These are phyloP conservation scores for Trichoderma aggressivum DNA, from an alignment of 2,329 filamentous ascomycete species.

Conservation along the genomic window DNA sequence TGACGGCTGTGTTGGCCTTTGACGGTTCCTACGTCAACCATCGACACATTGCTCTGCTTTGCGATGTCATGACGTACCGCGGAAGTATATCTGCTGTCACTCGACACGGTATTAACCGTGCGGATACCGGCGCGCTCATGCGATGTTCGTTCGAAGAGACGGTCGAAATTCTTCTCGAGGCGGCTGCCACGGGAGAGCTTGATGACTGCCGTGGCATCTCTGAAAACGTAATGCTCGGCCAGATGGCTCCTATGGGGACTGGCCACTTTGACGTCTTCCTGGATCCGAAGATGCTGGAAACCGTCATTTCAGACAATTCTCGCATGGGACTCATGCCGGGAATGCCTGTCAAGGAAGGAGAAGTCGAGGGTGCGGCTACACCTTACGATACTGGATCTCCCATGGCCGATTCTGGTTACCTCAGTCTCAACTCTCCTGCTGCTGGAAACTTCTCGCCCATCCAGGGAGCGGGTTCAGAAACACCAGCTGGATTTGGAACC, in stretches of 20 bases:
- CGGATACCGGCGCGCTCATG: constrained; percentile 97
- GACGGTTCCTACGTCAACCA: constrained; percentile 99
- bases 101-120: constrained; percentile 96
- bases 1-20: constrained; percentile 92
- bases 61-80: constrained; percentile 96
- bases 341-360: constrained; percentile 70
- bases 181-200: constrained; percentile 88
- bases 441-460: constrained; percentile 73
- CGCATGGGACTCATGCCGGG: constrained; percentile 78
- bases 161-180: constrained; percentile 95
- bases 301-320: constrained; percentile 88
- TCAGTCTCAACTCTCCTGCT: constrained; percentile 61
- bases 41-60: constrained; percentile 89
- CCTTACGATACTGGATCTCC: constrained; percentile 90
- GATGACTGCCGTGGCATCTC: constrained; percentile 98
- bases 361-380: constrained; percentile 80
- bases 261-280: constrained; percentile 92
- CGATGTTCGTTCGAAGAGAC: constrained; percentile 99
- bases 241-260: constrained; percentile 94
- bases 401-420: constrained; percentile 67
- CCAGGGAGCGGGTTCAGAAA: constrained; percentile 69
- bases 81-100: constrained; percentile 95
- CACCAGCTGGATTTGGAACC: constrained; percentile 61
- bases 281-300: constrained; percentile 93
- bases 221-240: constrained; percentile 97